Evolutionary conservation across 768 basidiomycete species (phyloP).

Genomic region (Podaxis pistillaris): DNA sequence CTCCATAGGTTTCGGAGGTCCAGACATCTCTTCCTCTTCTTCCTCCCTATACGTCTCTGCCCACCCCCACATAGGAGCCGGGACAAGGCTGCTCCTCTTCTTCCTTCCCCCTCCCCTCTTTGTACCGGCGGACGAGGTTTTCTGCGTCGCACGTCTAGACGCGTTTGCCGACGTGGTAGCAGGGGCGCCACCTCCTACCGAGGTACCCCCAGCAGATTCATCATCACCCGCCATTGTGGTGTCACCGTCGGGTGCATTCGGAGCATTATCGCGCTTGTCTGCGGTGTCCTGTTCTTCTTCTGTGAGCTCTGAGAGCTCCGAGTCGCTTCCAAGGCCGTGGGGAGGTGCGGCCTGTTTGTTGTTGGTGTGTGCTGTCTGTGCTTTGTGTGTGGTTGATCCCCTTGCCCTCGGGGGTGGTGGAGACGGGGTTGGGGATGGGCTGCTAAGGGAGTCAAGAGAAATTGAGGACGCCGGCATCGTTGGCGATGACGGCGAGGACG

Average conservation of each 20-base stretch:
- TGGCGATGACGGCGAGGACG: slow-evolving; percentile 28
- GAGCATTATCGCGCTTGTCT: slow-evolving; percentile 24
- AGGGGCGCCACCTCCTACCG: slow-evolving; percentile 1
- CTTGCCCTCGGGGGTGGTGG: slow-evolving; percentile 31
- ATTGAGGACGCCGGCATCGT: slow-evolving; percentile 31
- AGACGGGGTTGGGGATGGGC: slow-evolving; percentile 60
- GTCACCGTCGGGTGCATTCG: slow-evolving; percentile 19
- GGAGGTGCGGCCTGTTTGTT: slow-evolving; percentile 17
- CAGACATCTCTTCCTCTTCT: slow-evolving; percentile 60
- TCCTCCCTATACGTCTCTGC: slow-evolving; percentile 50
- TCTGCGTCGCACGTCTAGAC: slow-evolving; percentile 15
- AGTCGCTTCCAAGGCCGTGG: slow-evolving; percentile 52
- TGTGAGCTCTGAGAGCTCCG: slow-evolving; percentile 81
- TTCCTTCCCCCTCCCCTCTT: slow-evolving; percentile 34
- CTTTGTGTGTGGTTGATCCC: slow-evolving; percentile 16
- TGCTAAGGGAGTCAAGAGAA: slow-evolving; percentile 64
- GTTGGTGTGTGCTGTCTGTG: slow-evolving; percentile 25
- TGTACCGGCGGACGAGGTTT: slow-evolving; percentile 20
- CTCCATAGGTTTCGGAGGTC: slow-evolving; percentile 54
- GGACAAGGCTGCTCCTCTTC: slow-evolving; percentile 68
- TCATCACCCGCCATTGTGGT: slow-evolving; percentile 18
- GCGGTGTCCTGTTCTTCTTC: slow-evolving; percentile 68
- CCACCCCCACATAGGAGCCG: slow-evolving; percentile 88
- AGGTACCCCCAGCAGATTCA: slow-evolving; percentile 21
- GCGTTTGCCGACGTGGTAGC: slow-evolving; percentile 24